Evolutionary conservation across 1,284 basidiomycete species (phyloP).

Genomic region (Trichosporon asahii): DNA sequence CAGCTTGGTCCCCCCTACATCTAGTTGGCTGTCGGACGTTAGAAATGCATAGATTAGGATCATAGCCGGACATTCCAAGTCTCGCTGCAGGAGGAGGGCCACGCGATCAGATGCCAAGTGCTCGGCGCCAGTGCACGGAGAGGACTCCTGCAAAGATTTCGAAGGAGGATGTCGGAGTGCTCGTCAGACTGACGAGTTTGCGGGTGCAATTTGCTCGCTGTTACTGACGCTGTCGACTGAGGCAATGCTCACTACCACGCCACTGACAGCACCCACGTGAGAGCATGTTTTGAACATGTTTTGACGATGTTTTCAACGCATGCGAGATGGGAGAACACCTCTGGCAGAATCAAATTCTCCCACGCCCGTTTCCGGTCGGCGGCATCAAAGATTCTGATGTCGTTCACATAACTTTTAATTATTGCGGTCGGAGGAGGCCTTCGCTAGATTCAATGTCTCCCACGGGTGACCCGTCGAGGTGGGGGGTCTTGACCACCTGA

Average conservation of each 20-base stretch:
- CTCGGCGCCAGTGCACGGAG: background rate
- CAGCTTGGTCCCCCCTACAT: slow-evolving; percentile 47
- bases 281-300: too few species aligned
- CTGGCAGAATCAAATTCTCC: background rate
- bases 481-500: too few species aligned
- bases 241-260: too few species aligned
- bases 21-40: slow-evolving; percentile 14
- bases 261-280: background rate
- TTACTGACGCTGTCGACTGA: too few species aligned
- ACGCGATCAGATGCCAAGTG: background rate
- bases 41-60: slow-evolving; percentile 10
- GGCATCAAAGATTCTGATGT: background rate
- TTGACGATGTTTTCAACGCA: too few species aligned
- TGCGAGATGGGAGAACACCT: background rate
- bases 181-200: too few species aligned
- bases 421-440: background rate
- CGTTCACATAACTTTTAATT: background rate
- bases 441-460: too few species aligned
- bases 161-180: too few species aligned
- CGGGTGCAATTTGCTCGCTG: too few species aligned
- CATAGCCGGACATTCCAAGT: background rate
- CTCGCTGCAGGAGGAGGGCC: background rate
- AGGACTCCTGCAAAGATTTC: too few species aligned
- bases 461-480: too few species aligned
- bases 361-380: background rate